phyloP scores from a whole-genome alignment of 2,329 filamentous ascomycete genomes.

The Claviceps sp. region DNA sequence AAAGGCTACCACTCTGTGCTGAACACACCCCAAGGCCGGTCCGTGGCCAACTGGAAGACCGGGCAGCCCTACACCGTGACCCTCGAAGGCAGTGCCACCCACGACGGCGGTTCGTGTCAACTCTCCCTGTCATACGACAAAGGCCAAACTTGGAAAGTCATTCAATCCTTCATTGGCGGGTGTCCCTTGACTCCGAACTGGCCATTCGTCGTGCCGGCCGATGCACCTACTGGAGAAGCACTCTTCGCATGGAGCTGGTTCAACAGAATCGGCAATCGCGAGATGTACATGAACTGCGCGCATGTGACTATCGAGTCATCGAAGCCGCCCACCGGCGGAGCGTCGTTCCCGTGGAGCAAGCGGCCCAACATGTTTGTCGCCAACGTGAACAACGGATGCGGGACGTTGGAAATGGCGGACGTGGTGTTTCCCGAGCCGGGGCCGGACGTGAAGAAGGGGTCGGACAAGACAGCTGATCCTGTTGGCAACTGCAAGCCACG shows the following conservation, averaged over 20 bases:
- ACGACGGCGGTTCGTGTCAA: constrained; percentile 66
- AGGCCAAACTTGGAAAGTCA: constrained; percentile 56
- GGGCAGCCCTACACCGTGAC: constrained; percentile 51
- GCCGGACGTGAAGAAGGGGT: constrained; percentile 30
- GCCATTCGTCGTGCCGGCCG: constrained; percentile 51
- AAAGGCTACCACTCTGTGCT: constrained; percentile 47
- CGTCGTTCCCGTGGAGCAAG: constrained; percentile 28
- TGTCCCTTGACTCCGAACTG: constrained; percentile 39
- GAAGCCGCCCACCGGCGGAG: constrained; percentile 8
- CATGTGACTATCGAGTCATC: constrained; percentile 28
- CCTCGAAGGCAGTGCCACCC: constrained; percentile 47
- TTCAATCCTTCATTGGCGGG: constrained; percentile 38
- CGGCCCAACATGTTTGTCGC: constrained; percentile 59
- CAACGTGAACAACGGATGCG: constrained; percentile 50
- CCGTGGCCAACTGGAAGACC: constrained; percentile 47
- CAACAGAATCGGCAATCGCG: constrained; percentile 62
- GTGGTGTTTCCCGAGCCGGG: constrained; percentile 56
- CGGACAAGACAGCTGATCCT: constrained; percentile 22
- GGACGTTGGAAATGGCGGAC: constrained; percentile 41
- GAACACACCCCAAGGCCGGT: constrained; percentile 33
- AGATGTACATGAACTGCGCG: constrained; percentile 83
- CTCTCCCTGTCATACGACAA: constrained; percentile 61
- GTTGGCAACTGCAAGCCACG: constrained; percentile 11
- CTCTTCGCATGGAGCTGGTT: constrained; percentile 69
- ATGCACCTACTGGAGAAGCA: constrained; percentile 45